A percentile compares a stretch with the other conserved stretches of the same genome.
Conservation (phyloP, 2,329 filamentous ascomycete species). For the Monosporascus sp. region DNA sequence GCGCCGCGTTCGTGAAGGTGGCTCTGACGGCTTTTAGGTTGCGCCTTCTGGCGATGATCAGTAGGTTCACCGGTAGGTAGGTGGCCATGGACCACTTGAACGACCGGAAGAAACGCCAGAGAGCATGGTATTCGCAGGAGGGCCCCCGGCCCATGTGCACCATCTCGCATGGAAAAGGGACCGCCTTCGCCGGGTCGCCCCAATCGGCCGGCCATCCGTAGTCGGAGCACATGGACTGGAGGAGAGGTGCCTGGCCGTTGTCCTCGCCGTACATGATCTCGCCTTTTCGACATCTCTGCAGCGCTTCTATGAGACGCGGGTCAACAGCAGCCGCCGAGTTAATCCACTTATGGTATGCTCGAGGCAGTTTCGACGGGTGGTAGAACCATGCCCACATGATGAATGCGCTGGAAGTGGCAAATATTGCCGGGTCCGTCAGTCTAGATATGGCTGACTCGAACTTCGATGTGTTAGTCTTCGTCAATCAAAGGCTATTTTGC, state of each 20-base stretch:
- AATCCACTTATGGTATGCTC: constrained; percentile 78
- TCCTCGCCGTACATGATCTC: constrained; percentile 68
- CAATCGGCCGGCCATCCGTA: constrained; percentile 63
- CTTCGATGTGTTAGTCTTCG: constrained; percentile 20
- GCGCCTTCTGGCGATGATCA: constrained; percentile 52
- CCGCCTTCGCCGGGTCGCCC: constrained; percentile 64
- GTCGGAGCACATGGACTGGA: constrained; percentile 68
- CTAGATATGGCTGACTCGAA: constrained; percentile 36
- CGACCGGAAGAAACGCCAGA: constrained; percentile 60
- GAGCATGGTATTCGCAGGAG: constrained; percentile 69
- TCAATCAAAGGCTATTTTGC: neutral
- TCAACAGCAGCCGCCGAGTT: constrained; percentile 71
- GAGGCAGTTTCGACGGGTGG: constrained; percentile 62
- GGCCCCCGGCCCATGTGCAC: constrained; percentile 75
- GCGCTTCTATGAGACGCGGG: constrained; percentile 64
- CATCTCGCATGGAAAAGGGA: constrained; percentile 76
- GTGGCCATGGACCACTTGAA: constrained; percentile 72
- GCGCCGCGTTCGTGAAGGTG: constrained; percentile 54
- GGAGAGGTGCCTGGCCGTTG: constrained; percentile 62
- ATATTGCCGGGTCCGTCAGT: constrained; percentile 63
- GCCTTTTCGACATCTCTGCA: constrained; percentile 60
- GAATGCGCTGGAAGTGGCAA: constrained; percentile 64
- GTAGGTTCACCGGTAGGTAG: constrained; percentile 69
- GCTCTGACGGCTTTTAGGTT: constrained; percentile 37
- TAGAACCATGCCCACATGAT: constrained; percentile 94